phyloP scores from a whole-genome alignment of 2,329 filamentous ascomycete genomes.

The Cadophora malorum region DNA sequence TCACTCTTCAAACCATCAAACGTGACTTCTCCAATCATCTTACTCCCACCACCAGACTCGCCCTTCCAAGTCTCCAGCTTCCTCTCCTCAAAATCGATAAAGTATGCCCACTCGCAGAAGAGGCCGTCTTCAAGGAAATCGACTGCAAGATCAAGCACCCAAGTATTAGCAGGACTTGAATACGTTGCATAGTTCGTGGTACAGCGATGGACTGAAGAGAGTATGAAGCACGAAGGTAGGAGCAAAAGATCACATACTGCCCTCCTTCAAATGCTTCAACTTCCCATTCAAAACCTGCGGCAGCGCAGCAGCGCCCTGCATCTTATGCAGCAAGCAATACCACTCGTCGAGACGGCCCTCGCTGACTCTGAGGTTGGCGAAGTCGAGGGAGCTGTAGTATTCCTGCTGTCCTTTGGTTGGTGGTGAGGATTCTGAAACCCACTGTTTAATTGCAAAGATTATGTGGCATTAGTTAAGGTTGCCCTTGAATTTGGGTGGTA shows the following conservation, averaged over 20 bases:
- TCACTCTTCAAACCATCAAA: conserved; percentile 18
- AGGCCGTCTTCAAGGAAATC: neutral
- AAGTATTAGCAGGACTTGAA: neutral
- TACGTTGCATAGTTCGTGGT: no score
- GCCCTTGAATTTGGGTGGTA: neutral
- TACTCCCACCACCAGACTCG: neutral
- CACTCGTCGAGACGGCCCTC: neutral
- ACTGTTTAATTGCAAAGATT: no score
- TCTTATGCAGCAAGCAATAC: conserved; percentile 24
- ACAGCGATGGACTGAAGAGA: neutral
- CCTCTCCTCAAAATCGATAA: conserved; percentile 22
- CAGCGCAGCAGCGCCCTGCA: conserved; percentile 23
- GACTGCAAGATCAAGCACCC: neutral
- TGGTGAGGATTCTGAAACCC: neutral
- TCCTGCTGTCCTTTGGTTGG: neutral
- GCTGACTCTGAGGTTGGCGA: neutral
- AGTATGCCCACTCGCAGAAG: neutral
- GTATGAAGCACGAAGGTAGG: neutral
- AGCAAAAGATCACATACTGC: conserved; percentile 1
- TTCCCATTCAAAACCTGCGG: conserved; percentile 24
- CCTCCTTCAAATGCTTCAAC: conserved; percentile 25
- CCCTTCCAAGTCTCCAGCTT: conserved; percentile 11
- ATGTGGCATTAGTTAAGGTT: no score
- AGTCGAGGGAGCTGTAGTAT: neutral
- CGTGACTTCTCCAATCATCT: conserved; percentile 3